Evolutionary conservation across 352 stramenopile genomes (phyloP), one percentile per base, ranked within the genome.

Genomic region (Halophytophthora batemanensis): DNA sequence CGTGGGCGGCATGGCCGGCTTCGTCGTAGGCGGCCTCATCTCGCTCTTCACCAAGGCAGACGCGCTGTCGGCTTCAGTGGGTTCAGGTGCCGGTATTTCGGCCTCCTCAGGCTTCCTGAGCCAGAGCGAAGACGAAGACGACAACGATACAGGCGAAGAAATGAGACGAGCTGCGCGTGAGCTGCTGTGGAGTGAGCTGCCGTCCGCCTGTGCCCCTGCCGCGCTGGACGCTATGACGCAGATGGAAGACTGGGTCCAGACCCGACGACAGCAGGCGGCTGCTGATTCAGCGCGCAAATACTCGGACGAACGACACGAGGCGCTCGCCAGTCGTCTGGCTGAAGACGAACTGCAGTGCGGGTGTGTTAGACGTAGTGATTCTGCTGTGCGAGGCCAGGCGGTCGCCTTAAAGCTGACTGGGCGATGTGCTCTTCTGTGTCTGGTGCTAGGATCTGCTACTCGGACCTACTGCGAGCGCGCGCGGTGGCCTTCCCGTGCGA

Each of bases 261-360:
- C 57, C 10, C 74, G 69, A 43, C 56, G 47, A 39, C 62, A 49
- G 38, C 53, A 53, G 10, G 56, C 70, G 23, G 64, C 58, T 11
- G 61, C 64, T 2, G 51, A 66, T 40, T 77, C 70, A 2, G 53
- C 52, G 12, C 62, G 71, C 25, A 65, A 66, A 22, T 88, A 88
- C 49, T 70, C 66, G 42, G 57, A 78, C 17, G 65, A 69, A 10
- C 73, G 73, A 14, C 74, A 88, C 41, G 54, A 72, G 12, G 67
- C 66, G 2, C 53, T 88, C 13, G 77, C 74, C 14, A 73, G 56
- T 18, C 59, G 77, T 29, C 50, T 88, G 18, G 68, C 71, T 2
- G 77, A 88, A 23, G 77, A 88, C 59, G 69, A 82, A 14, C 47
- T 88, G n/a, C 73, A 82, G 29, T 88, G 77, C 61, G 61, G 72